Conservation (phyloP, 192 early-diverging fungal species). For the Coemansia brasiliensis region DNA sequence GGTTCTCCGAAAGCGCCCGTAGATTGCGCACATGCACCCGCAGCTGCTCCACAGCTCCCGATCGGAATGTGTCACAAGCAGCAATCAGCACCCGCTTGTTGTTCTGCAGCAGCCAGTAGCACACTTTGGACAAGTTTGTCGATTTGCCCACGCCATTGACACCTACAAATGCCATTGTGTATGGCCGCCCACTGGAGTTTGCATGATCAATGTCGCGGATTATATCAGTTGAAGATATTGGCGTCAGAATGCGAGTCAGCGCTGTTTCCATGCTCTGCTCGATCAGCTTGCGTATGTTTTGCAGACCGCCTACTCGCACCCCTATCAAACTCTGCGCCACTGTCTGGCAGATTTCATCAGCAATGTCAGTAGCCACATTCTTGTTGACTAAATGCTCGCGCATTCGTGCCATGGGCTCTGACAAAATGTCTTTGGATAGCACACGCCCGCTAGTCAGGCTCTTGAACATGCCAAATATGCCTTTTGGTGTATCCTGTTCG, state of each 20-base stretch:
- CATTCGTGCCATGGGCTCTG: constrained; percentile 84
- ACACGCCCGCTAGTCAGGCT: constrained; percentile 69
- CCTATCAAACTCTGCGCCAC: constrained; percentile 72
- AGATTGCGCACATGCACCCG: constrained; percentile 88
- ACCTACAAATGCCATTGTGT: constrained; percentile 89
- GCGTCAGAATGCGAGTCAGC: constrained; percentile 86
- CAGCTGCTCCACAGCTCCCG: constrained; percentile 94
- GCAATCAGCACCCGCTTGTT: constrained; percentile 86
- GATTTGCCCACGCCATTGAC: constrained; percentile 95
- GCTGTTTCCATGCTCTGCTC: constrained; percentile 80
- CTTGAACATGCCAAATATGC: constrained; percentile 72
- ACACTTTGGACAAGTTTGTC: constrained; percentile 92
- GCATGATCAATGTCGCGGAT: constrained; percentile 84
- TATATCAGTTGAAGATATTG: constrained; percentile 84
- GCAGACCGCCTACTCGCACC: constrained; percentile 73
- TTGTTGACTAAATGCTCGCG: constrained; percentile 88
- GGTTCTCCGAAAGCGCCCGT: constrained; percentile 67
- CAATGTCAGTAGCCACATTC: constrained; percentile 91
- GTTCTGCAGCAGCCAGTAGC: constrained; percentile 95
- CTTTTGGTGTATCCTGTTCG: constrained; percentile 46
- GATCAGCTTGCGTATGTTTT: constrained; percentile 70
- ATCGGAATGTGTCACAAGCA: constrained; percentile 95
- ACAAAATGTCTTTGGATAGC: constrained; percentile 70
- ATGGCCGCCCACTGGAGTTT: constrained; percentile 71
- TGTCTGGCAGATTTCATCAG: constrained; percentile 79